These are phyloP conservation scores for Cercospora beticola DNA, from an alignment of 2,329 filamentous ascomycete genomes.

Conservation along the genomic window DNA sequence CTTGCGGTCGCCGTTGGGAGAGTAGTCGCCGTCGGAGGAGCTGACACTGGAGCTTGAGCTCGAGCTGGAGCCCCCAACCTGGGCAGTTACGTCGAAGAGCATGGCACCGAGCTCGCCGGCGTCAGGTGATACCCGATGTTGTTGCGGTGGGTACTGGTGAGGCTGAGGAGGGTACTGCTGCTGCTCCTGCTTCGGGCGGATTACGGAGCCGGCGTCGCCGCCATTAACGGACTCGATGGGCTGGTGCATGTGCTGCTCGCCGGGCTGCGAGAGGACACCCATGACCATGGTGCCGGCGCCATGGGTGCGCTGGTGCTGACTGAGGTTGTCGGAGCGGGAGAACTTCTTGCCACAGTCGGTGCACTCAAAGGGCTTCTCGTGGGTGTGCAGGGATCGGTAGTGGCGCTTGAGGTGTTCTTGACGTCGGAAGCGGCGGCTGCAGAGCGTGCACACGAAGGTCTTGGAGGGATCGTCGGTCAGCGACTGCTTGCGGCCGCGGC, in stretches of 20 bases:
- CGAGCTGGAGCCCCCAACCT: slow-evolving; percentile 61
- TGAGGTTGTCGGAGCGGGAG: slow-evolving; percentile 94
- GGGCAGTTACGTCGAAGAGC: slow-evolving; percentile 72
- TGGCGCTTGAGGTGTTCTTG: slow-evolving; percentile 99
- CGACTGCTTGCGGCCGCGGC: slow-evolving; percentile 96
- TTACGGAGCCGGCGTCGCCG: slow-evolving; percentile 37
- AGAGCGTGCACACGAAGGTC: slow-evolving; percentile 95
- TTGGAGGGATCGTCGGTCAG: slow-evolving; percentile 96
- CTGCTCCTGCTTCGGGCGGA: slow-evolving; percentile 38
- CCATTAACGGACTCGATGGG: slow-evolving; percentile 38
- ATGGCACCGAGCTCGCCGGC: slow-evolving; percentile 70
- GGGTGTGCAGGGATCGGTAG: slow-evolving; percentile 95
- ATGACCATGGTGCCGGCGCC: slow-evolving; percentile 87
- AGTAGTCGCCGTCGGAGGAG: slow-evolving; percentile 34
- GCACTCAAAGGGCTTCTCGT: slow-evolving; percentile 98
- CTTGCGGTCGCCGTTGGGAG: slow-evolving; percentile 34
- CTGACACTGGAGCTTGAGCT: slow-evolving; percentile 43
- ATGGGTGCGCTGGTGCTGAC: slow-evolving; percentile 93
- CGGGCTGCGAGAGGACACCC: slow-evolving; percentile 62
- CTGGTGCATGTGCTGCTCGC: slow-evolving; percentile 34
- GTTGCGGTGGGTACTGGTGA: slow-evolving; percentile 23
- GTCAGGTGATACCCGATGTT: slow-evolving; percentile 47
- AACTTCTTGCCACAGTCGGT: slow-evolving; percentile 99
- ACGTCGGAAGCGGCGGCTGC: slow-evolving; percentile 93
- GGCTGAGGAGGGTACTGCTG: slow-evolving; percentile 26